These are phyloP conservation scores for Ceriops zippeliana DNA, from an alignment of 345 rosid species.

Conservation along the genomic window DNA sequence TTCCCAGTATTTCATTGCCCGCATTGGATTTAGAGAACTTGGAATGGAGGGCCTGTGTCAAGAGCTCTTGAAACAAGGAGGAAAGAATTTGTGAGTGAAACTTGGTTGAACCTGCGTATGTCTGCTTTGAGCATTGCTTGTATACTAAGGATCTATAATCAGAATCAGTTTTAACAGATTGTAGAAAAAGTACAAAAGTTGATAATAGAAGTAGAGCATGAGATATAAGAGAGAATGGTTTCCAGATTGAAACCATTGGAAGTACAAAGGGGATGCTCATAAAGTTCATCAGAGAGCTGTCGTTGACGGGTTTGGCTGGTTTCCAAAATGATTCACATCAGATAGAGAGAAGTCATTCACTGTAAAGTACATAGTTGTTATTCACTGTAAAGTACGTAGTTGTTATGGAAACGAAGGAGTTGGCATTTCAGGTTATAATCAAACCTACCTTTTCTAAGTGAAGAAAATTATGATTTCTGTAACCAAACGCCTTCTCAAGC, in stretches of 20 bases:
- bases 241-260: slow-evolving; percentile 23
- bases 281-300: too few relatives aligned
- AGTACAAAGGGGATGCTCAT: neutral
- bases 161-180: slow-evolving; percentile 17
- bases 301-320: too few relatives aligned
- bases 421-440: too few relatives aligned
- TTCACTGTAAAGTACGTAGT: too few relatives aligned
- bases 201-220: slow-evolving; percentile 18
- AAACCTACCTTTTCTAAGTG: too few relatives aligned
- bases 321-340: neutral
- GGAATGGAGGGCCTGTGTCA: slow-evolving; percentile 39
- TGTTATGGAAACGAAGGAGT: too few relatives aligned
- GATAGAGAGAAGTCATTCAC: neutral
- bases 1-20: slow-evolving; percentile 33
- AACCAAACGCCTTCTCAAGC: too few relatives aligned
- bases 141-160: slow-evolving; percentile 50
- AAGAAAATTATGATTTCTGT: too few relatives aligned
- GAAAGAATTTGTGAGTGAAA: slow-evolving; percentile 40
- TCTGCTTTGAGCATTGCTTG: slow-evolving; percentile 41
- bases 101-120: slow-evolving; percentile 13
- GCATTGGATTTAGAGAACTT: slow-evolving; percentile 54
- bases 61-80: slow-evolving; percentile 41
- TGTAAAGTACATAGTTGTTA: too few relatives aligned
- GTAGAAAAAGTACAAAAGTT: slow-evolving; percentile 15
- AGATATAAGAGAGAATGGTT: slow-evolving; percentile 20